Evolutionary conservation across 2,329 filamentous ascomycete species (phyloP).

Genomic region (Penicillium thymicola): DNA sequence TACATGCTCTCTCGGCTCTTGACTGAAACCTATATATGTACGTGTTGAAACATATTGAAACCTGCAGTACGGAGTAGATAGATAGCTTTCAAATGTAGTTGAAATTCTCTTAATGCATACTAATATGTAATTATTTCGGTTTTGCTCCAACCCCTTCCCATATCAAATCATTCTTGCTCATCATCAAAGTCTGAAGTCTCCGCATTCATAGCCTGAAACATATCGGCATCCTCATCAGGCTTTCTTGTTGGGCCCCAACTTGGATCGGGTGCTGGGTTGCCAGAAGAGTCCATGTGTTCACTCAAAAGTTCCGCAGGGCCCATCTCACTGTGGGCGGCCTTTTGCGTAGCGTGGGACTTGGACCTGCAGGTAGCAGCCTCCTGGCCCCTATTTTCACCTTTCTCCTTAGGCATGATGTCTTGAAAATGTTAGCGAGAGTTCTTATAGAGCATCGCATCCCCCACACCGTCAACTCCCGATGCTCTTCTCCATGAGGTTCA

Average conservation of each 20-base stretch:
- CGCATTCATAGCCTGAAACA: slow-evolving; percentile 31
- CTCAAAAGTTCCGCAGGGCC: slow-evolving; percentile 28
- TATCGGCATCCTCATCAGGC: slow-evolving; percentile 21
- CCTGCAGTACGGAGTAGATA: not conserved
- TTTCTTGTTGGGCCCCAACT: slow-evolving; percentile 18
- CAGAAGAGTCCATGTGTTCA: slow-evolving; percentile 31
- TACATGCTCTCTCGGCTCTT: not conserved
- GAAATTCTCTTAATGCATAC: not conserved
- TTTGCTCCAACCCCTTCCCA: too few relatives aligned
- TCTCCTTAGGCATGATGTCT: not conserved
- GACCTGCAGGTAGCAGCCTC: not conserved
- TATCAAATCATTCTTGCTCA: not conserved
- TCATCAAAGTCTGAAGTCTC: slow-evolving; percentile 27
- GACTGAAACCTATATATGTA: not conserved
- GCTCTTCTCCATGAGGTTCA: not conserved
- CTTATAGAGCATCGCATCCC: not conserved
- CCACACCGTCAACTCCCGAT: not conserved
- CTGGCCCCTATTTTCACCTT: not conserved
- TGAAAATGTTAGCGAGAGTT: not conserved
- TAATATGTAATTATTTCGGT: not conserved
- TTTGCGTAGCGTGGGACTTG: slow-evolving; percentile 2
- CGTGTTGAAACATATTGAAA: not conserved
- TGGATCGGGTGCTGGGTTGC: slow-evolving; percentile 33
- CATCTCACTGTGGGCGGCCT: slow-evolving; percentile 19
- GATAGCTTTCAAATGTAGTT: not conserved